Evolutionary conservation across 2,329 filamentous ascomycete genomes (phyloP).

Genomic region (Calonectria henricotiae): DNA sequence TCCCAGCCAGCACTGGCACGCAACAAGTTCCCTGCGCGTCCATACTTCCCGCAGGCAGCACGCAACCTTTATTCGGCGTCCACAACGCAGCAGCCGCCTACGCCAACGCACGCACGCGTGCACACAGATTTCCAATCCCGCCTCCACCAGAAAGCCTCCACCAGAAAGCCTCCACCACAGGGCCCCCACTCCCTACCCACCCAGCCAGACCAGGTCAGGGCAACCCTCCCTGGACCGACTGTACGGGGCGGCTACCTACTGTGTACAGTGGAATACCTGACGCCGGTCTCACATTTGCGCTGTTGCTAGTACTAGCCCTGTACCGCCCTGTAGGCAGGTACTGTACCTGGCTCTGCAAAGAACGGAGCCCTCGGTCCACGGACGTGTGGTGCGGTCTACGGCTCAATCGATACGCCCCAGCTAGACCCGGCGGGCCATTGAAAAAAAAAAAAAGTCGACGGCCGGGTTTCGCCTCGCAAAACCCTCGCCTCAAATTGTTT

Average conservation of each 20-base stretch:
- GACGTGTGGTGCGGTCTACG: constrained; percentile 34
- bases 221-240: constrained; percentile 19
- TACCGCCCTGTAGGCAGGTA: constrained; percentile 23
- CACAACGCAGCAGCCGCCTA: constrained; percentile 32
- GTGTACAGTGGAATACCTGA: constrained; percentile 27
- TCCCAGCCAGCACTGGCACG: constrained; percentile 16
- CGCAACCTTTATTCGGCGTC: constrained; percentile 27
- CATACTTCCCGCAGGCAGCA: constrained; percentile 6
- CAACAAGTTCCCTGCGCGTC: constrained; percentile 20
- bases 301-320: constrained; percentile 22
- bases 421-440: constrained; percentile 47
- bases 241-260: constrained; percentile 8
- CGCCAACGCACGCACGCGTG: constrained; percentile 39
- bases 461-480: constrained; percentile 46
- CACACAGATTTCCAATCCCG: constrained; percentile 49
- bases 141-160: constrained; percentile 39
- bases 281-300: constrained; percentile 14
- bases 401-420: constrained; percentile 40
- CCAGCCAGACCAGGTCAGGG: constrained; percentile 18
- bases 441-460: constrained; percentile 43
- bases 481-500: constrained; percentile 39
- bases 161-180: background rate
- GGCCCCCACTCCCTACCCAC: constrained; percentile 38
- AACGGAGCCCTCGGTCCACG: constrained; percentile 32
- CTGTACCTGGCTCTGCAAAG: constrained; percentile 28